These are phyloP conservation scores for Pseudogymnoascus sp. DNA, from an alignment of 2,329 filamentous ascomycete species.

Conservation along the genomic window DNA sequence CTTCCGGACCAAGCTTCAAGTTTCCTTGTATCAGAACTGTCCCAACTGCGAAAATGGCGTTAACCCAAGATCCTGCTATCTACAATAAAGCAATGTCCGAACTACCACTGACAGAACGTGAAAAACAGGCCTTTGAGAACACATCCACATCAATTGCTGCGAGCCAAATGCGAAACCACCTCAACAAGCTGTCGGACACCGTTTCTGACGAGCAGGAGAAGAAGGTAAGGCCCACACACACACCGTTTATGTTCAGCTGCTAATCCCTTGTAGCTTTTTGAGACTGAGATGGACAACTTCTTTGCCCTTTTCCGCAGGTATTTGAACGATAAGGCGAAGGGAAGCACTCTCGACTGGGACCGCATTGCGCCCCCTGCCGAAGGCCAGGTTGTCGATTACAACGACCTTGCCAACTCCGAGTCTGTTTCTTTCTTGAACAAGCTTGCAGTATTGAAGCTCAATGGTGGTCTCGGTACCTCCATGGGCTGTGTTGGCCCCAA, in stretches of 20 bases:
- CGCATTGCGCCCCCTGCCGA: constrained; percentile 90
- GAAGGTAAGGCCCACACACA: constrained; percentile 55
- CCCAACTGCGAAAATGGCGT: background rate
- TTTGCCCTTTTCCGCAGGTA: constrained; percentile 97
- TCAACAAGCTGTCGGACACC: constrained; percentile 86
- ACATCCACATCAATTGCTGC: constrained; percentile 96
- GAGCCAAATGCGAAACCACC: constrained; percentile 96
- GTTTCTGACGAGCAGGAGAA: constrained; percentile 75
- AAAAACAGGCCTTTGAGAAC: constrained; percentile 87
- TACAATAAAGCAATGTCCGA: constrained; percentile 9
- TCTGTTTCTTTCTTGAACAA: constrained; percentile 94
- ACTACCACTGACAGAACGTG: constrained; percentile 16
- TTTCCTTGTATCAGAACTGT: background rate
- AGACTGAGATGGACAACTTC: constrained; percentile 99
- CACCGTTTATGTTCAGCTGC: background rate
- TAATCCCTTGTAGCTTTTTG: constrained; percentile 63
- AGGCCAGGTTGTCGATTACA: constrained; percentile 92
- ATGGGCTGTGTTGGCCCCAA: constrained; percentile 99
- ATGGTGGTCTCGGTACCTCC: constrained; percentile 96
- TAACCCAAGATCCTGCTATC: constrained; percentile 8
- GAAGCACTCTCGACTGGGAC: constrained; percentile 90
- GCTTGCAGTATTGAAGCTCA: constrained; percentile 96
- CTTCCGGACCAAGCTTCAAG: background rate
- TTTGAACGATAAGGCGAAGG: constrained; percentile 98
- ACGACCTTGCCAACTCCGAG: constrained; percentile 79